These are phyloP conservation scores for Calonectria pseudoturangicola DNA, from an alignment of 2,329 filamentous ascomycete genomes.

Conservation along the genomic window DNA sequence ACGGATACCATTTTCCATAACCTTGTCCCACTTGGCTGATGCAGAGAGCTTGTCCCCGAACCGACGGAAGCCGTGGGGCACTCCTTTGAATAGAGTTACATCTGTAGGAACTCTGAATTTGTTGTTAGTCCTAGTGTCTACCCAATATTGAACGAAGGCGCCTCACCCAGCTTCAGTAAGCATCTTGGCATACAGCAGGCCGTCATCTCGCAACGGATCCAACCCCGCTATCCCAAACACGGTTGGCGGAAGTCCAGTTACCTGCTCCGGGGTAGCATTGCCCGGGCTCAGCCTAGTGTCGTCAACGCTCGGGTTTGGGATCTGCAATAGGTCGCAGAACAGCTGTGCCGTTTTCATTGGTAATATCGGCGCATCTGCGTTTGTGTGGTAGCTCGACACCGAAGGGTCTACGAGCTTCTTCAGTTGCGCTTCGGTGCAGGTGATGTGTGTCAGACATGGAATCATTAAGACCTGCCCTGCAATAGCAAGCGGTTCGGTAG, in stretches of 20 bases:
- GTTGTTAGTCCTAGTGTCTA: not conserved
- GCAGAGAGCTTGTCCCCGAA: slow-evolving; percentile 62
- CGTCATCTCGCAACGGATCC: slow-evolving; percentile 71
- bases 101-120: slow-evolving; percentile 67
- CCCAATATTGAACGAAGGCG: slow-evolving; percentile 26
- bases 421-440: slow-evolving; percentile 52
- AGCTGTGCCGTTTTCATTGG: slow-evolving; percentile 54
- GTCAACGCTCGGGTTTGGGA: slow-evolving; percentile 48
- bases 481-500: slow-evolving; percentile 54
- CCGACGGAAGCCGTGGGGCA: slow-evolving; percentile 70
- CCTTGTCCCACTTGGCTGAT: slow-evolving; percentile 64
- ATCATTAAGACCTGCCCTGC: slow-evolving; percentile 72
- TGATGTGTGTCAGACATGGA: slow-evolving; percentile 60
- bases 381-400: slow-evolving; percentile 65
- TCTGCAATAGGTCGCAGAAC: slow-evolving; percentile 55
- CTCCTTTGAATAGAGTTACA: slow-evolving; percentile 68
- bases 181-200: slow-evolving; percentile 65
- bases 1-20: slow-evolving; percentile 64
- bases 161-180: slow-evolving; percentile 66
- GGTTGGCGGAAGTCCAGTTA: slow-evolving; percentile 65
- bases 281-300: slow-evolving; percentile 63
- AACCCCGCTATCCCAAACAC: slow-evolving; percentile 66
- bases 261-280: slow-evolving; percentile 54
- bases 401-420: slow-evolving; percentile 58
- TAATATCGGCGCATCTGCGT: slow-evolving; percentile 69